These are phyloP conservation scores for Aaosphaeria pasadenensis DNA, from an alignment of 2,329 filamentous ascomycete genomes.

Conservation along the genomic window DNA sequence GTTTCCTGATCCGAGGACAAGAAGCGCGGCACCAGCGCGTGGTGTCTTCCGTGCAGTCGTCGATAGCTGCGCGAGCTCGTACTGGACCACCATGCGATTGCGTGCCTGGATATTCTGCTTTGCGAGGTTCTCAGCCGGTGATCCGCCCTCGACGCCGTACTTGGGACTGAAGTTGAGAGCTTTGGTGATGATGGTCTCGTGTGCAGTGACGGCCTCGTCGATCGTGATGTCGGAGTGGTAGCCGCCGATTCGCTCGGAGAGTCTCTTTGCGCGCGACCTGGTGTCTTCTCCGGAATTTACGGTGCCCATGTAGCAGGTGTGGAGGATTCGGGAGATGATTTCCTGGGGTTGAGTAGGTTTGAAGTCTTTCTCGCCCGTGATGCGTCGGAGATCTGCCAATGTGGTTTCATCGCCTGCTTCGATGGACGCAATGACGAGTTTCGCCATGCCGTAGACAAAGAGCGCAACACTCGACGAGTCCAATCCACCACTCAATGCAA, in stretches of 20 bases:
- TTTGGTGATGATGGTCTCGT: conserved; percentile 57
- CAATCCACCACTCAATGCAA: conserved; percentile 60
- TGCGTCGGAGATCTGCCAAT: conserved; percentile 50
- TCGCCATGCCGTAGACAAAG: conserved; percentile 52
- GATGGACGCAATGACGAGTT: conserved; percentile 54
- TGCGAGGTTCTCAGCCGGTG: conserved; percentile 59
- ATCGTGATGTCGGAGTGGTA: conserved; percentile 75
- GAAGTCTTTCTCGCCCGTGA: conserved; percentile 49
- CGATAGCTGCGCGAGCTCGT: conserved; percentile 62
- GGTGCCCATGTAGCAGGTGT: conserved; percentile 49
- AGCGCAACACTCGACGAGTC: conserved; percentile 58
- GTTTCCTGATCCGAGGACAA: conserved; percentile 68
- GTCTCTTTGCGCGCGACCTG: conserved; percentile 59
- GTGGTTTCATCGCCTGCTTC: conserved; percentile 53
- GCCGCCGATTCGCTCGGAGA: conserved; percentile 62
- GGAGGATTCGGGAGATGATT: conserved; percentile 58
- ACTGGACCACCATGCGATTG: conserved; percentile 63
- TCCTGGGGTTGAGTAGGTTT: conserved; percentile 58
- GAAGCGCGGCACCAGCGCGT: conserved; percentile 53
- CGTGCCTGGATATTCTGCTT: conserved; percentile 68
- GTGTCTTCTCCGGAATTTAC: conserved; percentile 66
- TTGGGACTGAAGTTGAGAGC: conserved; percentile 60
- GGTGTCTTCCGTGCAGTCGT: conserved; percentile 56
- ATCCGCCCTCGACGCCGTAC: conserved; percentile 65
- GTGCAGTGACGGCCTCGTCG: conserved; percentile 61